Evolutionary conservation across 345 rosid genomes (phyloP), one percentile per base, ranked within the genome.

Genomic region (Salix dunnii): DNA sequence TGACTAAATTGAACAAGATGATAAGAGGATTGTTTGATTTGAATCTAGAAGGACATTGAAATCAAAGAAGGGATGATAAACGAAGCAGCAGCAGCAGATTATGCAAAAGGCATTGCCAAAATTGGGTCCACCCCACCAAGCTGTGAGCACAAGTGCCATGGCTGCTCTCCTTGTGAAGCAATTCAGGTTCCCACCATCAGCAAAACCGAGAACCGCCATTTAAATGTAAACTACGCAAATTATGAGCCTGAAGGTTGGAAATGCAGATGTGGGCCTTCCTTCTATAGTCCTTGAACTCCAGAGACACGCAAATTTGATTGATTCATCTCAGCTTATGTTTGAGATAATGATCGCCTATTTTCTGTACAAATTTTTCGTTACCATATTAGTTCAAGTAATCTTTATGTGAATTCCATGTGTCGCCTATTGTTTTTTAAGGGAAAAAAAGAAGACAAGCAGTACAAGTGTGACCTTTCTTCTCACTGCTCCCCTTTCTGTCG

Each of bases 171-270:
- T 42, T 94, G 98, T 79, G 87, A 89, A 83, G 86, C 98, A 36
- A 58, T 86, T 68, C 91, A 92, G 77, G 92, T 92, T 73, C 97
- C 97, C 4, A 82, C 90, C 31, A 86, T 71, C 70, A 77, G 71
- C 78, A 74, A 80, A 23, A 74, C 55, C 9, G 84, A 55, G 46
- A 61, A 16, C 51, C 51, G 55, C 74, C 82, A 78, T 43, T 76
- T 86, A 74, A 83, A 77, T 70, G 73, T 86, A 31, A 83, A 87
- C 66, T 92, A 90, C 70, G 82, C 97, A 35, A 92, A 91, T 82
- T 94, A 92, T 74, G 89, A 92, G 68, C 98, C 98, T 46, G 93
- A 89, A 77, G 88, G 92, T 0, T 94, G 96, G 98, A 91, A 89
- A 84, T 94, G 96, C 88, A 93, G 88, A 70, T 94, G 95, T 77